Evolutionary conservation across 2,329 filamentous ascomycete genomes (phyloP), one percentile per base, ranked within the genome.

Genomic region (Neonectria coccinea): DNA sequence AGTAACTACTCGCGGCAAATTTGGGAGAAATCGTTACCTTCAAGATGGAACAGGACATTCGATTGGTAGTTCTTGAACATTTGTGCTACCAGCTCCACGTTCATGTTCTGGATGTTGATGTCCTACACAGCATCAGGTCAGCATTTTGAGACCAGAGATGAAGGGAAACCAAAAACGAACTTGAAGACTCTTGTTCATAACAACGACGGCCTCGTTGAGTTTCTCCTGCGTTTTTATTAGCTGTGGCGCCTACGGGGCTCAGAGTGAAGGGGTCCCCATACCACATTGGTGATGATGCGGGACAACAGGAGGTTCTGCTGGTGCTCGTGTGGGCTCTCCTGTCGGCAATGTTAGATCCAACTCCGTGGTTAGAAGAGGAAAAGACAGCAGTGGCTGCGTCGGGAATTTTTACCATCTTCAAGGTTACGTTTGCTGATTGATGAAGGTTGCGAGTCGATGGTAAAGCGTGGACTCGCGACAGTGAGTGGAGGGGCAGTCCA

Each of bases 41-140:
- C 96, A 6, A 99, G 86, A 74, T 99, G 96, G 78, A 99, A 98
- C 6, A 98, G 83, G 14, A 98, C 95, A 74, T 98, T 99, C 11
- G 94, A 97, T 79, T 97, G 94, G 78, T 99, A 99, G 81, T 98
- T 99, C 83, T 98, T 97, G 85, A 98, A 99, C 96, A 99, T 99
- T 77, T 98, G 95, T 1, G 95, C 94, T 5, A 98, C 96, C 3
- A 98, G 86, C 81, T 98, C 96, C 39, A 97, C 93, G 76, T 99
- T 97, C 94, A 98, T 97, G 79, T 98, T 99, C 75, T 97, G 92
- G 60, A 97, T 91, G 76, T 98, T 98, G 85, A 98, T 97, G 71
- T 98, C 95, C 92, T 97, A 72, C 3, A 2, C 8, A 12, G 14
- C 14, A 18, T 9, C 39, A 66, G 64, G 45, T 66, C 22, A 66